Evolutionary conservation across 2,329 filamentous ascomycete genomes (phyloP), one percentile per base, ranked within the genome.

Genomic region (Bipolaris oryzae): DNA sequence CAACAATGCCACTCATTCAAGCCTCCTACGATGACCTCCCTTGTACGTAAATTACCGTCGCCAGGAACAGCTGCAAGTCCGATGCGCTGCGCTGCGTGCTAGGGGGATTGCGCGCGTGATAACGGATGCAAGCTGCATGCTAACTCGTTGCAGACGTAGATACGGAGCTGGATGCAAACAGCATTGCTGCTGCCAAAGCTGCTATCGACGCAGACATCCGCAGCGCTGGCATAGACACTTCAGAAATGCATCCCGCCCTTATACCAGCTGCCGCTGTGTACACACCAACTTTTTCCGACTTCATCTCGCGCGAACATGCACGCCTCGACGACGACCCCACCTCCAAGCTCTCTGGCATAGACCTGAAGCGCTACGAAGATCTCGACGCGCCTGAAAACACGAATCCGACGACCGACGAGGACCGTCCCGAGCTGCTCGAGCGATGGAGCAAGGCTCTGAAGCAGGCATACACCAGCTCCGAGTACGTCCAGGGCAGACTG

Each of bases 331-430:
- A 81, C n/a, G 80, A 83, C 53, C 54, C 72, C 5, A 62, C 70
- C 1, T 77, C 75, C 31, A 73, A 82, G n/a, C 84, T 87, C 1
- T 74, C 77, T 0, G 84, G 85, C 51, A 87, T 96, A 67, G 90
- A 96, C 75, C 81, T 92, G 16, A 80, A 84, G 41, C 91, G 93
- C 66, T 98, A 98, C 84, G 91, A 96, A 77, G 85, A 88, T 2
- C 86, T 91, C 34, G 85, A 90, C 18, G 77, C 85, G 33, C 81
- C 85, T 13, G 78, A 78, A 38, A 71, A 76, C 52, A 75, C 79
- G 3, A 53, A 70, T 38, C 60, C 73, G 18, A 72, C 73, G 7
- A 69, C 71, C 50, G 46, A 79, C 56, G 77, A 78, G 35, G 69
- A 77, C 33, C 68, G 75, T 11, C 57, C 73, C 54, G 59, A 73